Evolutionary conservation across 2,329 filamentous ascomycete genomes (phyloP), one percentile per base, ranked within the genome.

Genomic region (Pseudogymnoascus sp.): DNA sequence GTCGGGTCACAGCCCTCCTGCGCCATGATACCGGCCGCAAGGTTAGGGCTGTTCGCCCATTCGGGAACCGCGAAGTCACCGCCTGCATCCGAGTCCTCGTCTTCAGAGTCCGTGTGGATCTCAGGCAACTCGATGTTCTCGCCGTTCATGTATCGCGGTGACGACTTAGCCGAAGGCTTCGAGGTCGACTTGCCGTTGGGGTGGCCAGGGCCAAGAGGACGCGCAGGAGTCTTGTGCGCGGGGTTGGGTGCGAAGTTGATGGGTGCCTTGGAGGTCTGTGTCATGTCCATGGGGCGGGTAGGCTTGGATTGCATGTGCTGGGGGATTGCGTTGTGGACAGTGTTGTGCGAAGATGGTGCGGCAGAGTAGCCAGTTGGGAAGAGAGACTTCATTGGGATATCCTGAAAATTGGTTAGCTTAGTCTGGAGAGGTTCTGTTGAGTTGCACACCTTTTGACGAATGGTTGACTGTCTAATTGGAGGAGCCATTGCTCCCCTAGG

Each of bases 51-150:
- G 71, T 96, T 89, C 4, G 91, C 92, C 95, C 95, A 99, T 6
- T 86, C 84, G 2, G 91, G 90, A 14, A 91, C 84, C 61, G 77
- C 79, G 70, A 90, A 86, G 58, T 81, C 75, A 35, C 78, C 77
- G 5, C 78, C 78, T 12, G 85, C 83, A 41, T 88, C 84, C 5
- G 82, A 84, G 65, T 93, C 89, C 59, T 93, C 89, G 64, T 96
- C 91, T 70, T 96, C 93, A 31, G 91, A 92, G 72, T 99, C 96
- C 1, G 95, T 97, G 66, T 92, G 87, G 69, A 99, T 97, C 69
- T 99, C 95, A 0, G 95, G 93, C 2, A 99, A 84, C 68, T 95
- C 89, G 70, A 99, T 97, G 60, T 84, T 85, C 64, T 99, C 95
- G 65, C 93, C 91, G 69, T 91, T 93, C 65, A 88, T 89, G 76